These are phyloP conservation scores for Rauvolfia tetraphylla DNA, from an alignment of 257 asterid species.

Conservation along the genomic window DNA sequence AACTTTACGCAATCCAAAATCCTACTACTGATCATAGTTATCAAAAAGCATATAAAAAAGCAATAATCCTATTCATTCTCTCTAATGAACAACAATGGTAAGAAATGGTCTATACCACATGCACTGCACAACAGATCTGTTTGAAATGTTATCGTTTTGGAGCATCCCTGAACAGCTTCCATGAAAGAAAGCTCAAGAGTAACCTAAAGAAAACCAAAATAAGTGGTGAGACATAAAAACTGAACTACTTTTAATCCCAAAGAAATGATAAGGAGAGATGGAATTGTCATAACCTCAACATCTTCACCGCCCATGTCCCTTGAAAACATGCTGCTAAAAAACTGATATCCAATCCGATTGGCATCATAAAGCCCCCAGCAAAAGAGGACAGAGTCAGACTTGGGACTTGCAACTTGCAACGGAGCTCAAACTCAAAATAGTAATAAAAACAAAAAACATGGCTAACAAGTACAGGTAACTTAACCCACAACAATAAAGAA, in stretches of 20 bases:
- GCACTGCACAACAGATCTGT: slow-evolving; percentile 69
- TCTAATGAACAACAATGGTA: neutral
- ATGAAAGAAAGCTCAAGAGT: slow-evolving; percentile 77
- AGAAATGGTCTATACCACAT: slow-evolving; percentile 58
- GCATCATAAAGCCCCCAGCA: slow-evolving; percentile 16
- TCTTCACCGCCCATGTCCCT: slow-evolving; percentile 76
- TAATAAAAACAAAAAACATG: neutral
- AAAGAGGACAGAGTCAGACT: slow-evolving; percentile 23
- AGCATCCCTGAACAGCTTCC: slow-evolving; percentile 98
- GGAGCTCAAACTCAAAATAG: slow-evolving; percentile 10
- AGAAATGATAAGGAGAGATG: neutral
- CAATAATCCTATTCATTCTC: neutral
- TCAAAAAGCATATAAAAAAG: neutral
- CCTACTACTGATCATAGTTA: neutral
- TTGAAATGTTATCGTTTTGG: slow-evolving; percentile 58
- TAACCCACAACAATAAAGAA: neutral
- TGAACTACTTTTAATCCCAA: neutral
- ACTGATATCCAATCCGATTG: slow-evolving; percentile 41
- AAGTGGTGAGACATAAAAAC: slow-evolving; percentile 15
- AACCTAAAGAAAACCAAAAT: slow-evolving; percentile 36
- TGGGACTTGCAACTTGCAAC: slow-evolving; percentile 12
- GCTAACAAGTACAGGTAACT: neutral
- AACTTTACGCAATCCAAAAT: neutral
- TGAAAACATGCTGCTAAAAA: slow-evolving; percentile 44
- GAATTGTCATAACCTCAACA: slow-evolving; percentile 56